phyloP scores from a whole-genome alignment of 805 yeast genomes.

The Starmerella scarabaei region DNA sequence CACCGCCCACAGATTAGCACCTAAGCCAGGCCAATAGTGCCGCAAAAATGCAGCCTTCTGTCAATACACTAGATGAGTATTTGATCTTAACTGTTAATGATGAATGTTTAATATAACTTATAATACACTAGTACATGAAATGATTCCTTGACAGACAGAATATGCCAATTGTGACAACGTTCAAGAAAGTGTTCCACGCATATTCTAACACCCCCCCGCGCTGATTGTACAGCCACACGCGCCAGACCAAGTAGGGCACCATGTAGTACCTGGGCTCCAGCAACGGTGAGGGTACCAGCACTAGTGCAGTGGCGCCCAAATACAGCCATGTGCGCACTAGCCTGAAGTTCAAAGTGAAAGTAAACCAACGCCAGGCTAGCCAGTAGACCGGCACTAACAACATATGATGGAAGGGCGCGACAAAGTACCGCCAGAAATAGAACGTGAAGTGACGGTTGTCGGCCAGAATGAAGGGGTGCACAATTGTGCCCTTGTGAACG shows the following conservation, averaged over 20 bases:
- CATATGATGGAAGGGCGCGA: conserved; percentile 27
- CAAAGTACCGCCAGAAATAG: conserved; percentile 61
- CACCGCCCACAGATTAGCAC: no score
- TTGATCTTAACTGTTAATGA: not conserved
- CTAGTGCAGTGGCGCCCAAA: conserved; percentile 39
- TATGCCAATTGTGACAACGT: conserved; percentile 39
- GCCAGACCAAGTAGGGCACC: conserved; percentile 63
- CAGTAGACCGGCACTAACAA: conserved; percentile 59
- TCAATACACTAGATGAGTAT: not conserved
- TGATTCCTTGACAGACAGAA: conserved; percentile 55
- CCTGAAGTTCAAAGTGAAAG: conserved; percentile 23
- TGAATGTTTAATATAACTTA: no score
- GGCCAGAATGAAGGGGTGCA: conserved; percentile 83
- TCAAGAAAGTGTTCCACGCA: conserved; percentile 47
- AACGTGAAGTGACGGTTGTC: conserved; percentile 92
- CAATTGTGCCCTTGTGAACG: conserved; percentile 36
- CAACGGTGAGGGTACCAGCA: conserved; percentile 78
- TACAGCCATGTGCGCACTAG: conserved; percentile 30
- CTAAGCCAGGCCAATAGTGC: no score
- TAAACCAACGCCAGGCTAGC: conserved; percentile 32
- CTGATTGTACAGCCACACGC: conserved; percentile 36
- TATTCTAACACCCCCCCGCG: conserved; percentile 38
- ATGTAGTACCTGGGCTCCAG: conserved; percentile 91
- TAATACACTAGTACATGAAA: conserved; percentile 89
- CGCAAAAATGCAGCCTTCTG: no score